Evolutionary conservation across 164 flowering plant genomes (phyloP), one percentile per base, ranked within the genome.

Genomic region (Tinospora cordifolia): DNA sequence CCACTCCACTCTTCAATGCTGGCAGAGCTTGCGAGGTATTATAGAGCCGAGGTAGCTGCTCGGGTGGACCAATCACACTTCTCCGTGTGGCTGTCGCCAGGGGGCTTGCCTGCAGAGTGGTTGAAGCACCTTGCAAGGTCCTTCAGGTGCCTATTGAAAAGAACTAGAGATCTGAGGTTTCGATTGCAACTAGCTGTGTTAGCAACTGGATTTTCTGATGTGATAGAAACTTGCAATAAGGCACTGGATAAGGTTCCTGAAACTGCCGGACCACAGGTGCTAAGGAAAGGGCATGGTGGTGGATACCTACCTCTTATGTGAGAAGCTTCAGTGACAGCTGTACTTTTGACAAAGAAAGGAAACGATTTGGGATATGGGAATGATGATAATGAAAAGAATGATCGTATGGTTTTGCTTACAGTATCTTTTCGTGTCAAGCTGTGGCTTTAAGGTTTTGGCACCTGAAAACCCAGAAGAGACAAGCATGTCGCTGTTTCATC

Each of bases 261-360:
- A 8, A 83, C 75, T 57, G 95, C 89, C 2, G 96, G 87, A 14
- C 99, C 96, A 0, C 95, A 88, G 68, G 91, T 95, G 25, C 77
- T 95, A 65, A 84, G 96, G 82, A 95, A 81, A 78, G 99, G 99
- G 8, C 99, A 95, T 51, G 99, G 99, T 30, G 99, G 99, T 19
- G 89, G 89, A 24, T 95, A 95, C 79, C 90, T 92, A 17, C 99
- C 99, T 0, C 78, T 95, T 57, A 92, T 92, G 98, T 95, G 75
- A 77, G 19, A 39, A 3, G 36, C 36, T 30, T 30, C 36, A 4
- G 4, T 30, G 36, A 30, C 36, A 30, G 4, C n/a, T n/a, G n/a
- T 30, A 30, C 8, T 36, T n/a, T 36, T 39, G 5, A 38, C 3
- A 46, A 38, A 46, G 39, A 39, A 25, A 34, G 30, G 25, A 1